Evolutionary conservation across 139 green algal species (phyloP).

Genomic region (Coccomyxa sp.): DNA sequence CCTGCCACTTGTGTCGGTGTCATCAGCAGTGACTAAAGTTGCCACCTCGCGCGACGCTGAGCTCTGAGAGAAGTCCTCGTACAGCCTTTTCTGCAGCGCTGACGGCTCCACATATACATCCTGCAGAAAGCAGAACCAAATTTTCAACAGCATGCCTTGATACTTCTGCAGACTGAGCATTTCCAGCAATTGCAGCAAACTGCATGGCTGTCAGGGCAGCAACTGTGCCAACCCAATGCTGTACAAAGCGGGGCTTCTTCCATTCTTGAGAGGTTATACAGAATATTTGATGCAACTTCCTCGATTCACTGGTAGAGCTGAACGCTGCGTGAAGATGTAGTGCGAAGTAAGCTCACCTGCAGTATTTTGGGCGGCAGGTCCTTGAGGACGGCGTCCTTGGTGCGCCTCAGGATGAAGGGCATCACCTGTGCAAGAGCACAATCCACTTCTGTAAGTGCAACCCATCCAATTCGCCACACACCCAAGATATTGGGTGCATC

Average conservation of each 20-base stretch:
- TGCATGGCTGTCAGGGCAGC: no score
- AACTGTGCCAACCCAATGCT: no score
- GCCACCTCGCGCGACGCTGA: conserved; percentile 10
- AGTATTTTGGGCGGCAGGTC: conserved; percentile 97
- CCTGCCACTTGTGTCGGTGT: background rate
- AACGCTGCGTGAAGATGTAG: no score
- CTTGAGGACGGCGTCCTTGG: conserved; percentile 88
- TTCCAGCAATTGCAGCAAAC: no score
- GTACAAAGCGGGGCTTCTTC: no score
- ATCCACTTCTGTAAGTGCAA: no score
- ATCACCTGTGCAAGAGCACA: conserved; percentile 55
- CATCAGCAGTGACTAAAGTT: background rate
- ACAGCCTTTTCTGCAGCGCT: conserved; percentile 77
- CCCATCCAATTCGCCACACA: background rate
- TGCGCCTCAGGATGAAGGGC: conserved; percentile 94
- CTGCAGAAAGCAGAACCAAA: conserved; percentile 25
- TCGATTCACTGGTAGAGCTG: no score
- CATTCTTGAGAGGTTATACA: no score
- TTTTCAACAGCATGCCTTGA: background rate
- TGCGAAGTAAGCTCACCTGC: background rate
- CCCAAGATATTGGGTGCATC: no score
- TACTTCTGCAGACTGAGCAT: no score
- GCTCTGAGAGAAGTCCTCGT: conserved; percentile 64
- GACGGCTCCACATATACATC: conserved; percentile 85
- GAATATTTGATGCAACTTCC: no score